These are phyloP conservation scores for Mycosphaerelloides madeirae DNA, from an alignment of 2,329 filamentous ascomycete genomes.

Conservation along the genomic window DNA sequence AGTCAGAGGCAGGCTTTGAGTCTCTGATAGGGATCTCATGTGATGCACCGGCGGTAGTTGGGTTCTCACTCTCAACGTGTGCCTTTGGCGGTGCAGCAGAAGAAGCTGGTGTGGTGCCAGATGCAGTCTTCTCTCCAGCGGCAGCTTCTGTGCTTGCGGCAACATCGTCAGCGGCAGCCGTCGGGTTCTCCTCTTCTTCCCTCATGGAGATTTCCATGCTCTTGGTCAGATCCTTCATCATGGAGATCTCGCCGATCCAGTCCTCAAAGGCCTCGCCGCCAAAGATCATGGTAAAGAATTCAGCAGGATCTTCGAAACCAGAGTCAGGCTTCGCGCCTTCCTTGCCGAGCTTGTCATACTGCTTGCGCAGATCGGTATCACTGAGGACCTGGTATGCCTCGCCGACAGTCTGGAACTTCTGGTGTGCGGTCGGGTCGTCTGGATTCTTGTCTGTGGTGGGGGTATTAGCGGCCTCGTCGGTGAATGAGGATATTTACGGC, in stretches of 20 bases:
- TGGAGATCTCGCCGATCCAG: constrained; percentile 94
- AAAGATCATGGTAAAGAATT: constrained; percentile 99
- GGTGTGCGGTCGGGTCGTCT: constrained; percentile 87
- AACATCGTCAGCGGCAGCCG: constrained; percentile 36
- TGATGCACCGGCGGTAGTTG: constrained; percentile 11
- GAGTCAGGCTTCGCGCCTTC: constrained; percentile 85
- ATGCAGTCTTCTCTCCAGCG: constrained; percentile 18
- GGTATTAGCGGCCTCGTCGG: neutral
- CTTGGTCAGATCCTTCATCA: constrained; percentile 97
- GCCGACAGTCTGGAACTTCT: constrained; percentile 81
- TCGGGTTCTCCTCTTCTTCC: constrained; percentile 60
- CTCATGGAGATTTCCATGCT: constrained; percentile 98
- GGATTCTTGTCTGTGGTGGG: constrained; percentile 80
- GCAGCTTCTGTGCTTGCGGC: constrained; percentile 43
- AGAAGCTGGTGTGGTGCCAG: constrained; percentile 17
- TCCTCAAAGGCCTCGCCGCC: constrained; percentile 93
- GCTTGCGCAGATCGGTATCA: constrained; percentile 76
- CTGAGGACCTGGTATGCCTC: constrained; percentile 79
- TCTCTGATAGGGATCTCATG: constrained; percentile 24
- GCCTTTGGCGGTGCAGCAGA: constrained; percentile 9
- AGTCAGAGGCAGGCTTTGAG: constrained; percentile 13
- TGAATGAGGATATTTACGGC: neutral
- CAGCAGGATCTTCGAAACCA: constrained; percentile 89
- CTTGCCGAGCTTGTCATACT: constrained; percentile 97
- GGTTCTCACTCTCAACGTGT: constrained; percentile 12